A percentile compares a stretch with the other conserved stretches of the same genome.
Conservation (phyloP, 495 filamentous ascomycete genomes). For the Talaromyces adpressus region DNA sequence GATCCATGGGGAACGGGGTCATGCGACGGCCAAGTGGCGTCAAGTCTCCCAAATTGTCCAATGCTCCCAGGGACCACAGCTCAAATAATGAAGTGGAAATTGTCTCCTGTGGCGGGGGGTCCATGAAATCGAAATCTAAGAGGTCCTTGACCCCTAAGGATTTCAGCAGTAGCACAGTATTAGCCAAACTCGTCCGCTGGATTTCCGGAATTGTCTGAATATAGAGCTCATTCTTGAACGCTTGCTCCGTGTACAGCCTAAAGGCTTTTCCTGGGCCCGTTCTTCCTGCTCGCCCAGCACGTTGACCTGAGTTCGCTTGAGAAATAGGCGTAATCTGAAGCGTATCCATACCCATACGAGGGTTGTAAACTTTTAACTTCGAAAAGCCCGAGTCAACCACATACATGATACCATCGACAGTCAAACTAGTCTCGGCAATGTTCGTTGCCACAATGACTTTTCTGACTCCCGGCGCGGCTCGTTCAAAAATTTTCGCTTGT, state of each 20-base stretch:
- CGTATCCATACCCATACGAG: constrained; percentile 98
- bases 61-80: constrained; percentile 90
- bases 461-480: constrained; percentile 78
- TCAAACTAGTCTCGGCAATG: constrained; percentile 96
- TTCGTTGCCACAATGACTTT: constrained; percentile 99
- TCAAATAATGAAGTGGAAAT: constrained; percentile 97
- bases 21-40: constrained; percentile 83
- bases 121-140: constrained; percentile 98
- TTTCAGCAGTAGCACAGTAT: constrained; percentile 91
- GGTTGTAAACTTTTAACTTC: constrained; percentile 98
- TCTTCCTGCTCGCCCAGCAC: constrained; percentile 87
- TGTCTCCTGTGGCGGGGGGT: constrained; percentile 95
- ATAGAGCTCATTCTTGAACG: constrained; percentile 95
- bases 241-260: constrained; percentile 87
- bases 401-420: constrained; percentile 99
- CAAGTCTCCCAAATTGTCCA: constrained; percentile 90
- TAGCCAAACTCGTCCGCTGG: constrained; percentile 90
- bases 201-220: constrained; percentile 98
- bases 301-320: constrained; percentile 90
- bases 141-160: constrained; percentile 91
- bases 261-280: constrained; percentile 96
- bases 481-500: constrained; percentile 96
- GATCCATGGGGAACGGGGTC: constrained; percentile 97
- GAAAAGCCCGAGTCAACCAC: constrained; percentile 95
- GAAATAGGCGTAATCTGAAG: constrained; percentile 97